Evolutionary conservation across 169 alveolate genomes (phyloP), one percentile per base, ranked within the genome.

Genomic region (Cryptosporidium viatorum): DNA sequence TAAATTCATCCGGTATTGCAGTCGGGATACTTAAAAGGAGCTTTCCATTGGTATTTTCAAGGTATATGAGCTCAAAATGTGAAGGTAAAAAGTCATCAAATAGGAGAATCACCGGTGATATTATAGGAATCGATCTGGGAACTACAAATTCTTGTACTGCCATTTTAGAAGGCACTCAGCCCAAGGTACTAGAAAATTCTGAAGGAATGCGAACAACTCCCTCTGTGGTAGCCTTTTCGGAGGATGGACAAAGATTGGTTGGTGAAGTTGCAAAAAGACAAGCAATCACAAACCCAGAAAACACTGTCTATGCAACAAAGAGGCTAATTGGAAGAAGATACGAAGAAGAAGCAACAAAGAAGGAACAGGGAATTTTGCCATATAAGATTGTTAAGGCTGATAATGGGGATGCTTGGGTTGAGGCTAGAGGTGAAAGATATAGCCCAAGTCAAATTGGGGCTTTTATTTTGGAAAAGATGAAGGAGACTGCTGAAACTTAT

Each of bases 91-190:
- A 51, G 60, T 29, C n/a, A 37, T 33, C 68, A 18, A 73, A 41
- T 16, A 39, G 84, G 65, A 95, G 92, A 60, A 96, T 95, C 26
- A 93, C 95, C 14, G 97, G 97, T 23, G 97, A 95, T 58, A 93
- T 95, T 7, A 98, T 99, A 71, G 99, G 99, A 86, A 98, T 99
- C 55, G 99, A 99, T 93, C 93, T 99, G 93, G 99, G 99, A 37
- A 99, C 99, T 35, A 99, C 99, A 60, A 98, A 99, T 96, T 96
- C 99, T 80, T 98, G 99, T 92, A 99, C 97, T 65, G 99, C 99
- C 9, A 95, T 99, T 43, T 97, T 98, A 99, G 99, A 97, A 93
- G 98, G 99, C 52, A 94, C 96, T 85, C 96, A 96, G 70, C 99
- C 99, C 35, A 98, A 97, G 92, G 98, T 97, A 52, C 95, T 98